These are phyloP conservation scores for Cordyceps militaris DNA, from an alignment of 2,329 filamentous ascomycete genomes.

Conservation along the genomic window DNA sequence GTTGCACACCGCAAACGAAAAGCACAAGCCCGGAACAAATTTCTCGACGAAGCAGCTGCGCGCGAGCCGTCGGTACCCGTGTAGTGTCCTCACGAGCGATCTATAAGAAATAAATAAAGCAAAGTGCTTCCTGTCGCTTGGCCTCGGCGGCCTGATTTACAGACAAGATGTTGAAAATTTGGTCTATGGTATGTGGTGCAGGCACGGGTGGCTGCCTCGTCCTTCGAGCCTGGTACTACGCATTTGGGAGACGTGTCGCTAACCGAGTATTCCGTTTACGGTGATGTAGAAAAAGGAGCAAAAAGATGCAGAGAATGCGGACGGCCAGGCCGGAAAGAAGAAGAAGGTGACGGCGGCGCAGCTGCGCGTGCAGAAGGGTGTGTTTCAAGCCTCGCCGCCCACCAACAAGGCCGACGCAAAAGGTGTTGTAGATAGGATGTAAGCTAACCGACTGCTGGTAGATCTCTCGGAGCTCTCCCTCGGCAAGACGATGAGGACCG, in stretches of 20 bases:
- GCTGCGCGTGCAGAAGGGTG: slow-evolving; percentile 91
- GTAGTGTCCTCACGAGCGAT: not conserved
- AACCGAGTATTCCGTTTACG: slow-evolving; percentile 20
- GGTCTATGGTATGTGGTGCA: slow-evolving; percentile 72
- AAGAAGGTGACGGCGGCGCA: slow-evolving; percentile 98
- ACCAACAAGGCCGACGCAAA: not conserved
- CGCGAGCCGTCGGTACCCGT: not conserved
- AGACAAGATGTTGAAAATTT: slow-evolving; percentile 92
- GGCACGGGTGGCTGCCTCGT: not conserved
- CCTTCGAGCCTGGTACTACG: not conserved
- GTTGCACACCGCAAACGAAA: not conserved
- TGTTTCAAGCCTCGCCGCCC: not conserved
- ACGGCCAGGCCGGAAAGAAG: slow-evolving; percentile 73
- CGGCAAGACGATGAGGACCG: slow-evolving; percentile 70
- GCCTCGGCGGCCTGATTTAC: slow-evolving; percentile 13
- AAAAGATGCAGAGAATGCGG: slow-evolving; percentile 84
- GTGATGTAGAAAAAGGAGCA: slow-evolving; percentile 80
- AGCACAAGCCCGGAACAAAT: not conserved
- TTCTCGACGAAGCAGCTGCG: not conserved
- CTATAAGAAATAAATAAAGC: not conserved
- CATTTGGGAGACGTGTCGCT: slow-evolving; percentile 13
- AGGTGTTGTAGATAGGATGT: not conserved
- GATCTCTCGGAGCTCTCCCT: slow-evolving; percentile 77
- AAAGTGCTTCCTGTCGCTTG: not conserved
- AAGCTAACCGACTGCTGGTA: slow-evolving; percentile 26